Evolutionary conservation across 495 filamentous ascomycete genomes (phyloP).

Genomic region (Bathelium albidoporum): DNA sequence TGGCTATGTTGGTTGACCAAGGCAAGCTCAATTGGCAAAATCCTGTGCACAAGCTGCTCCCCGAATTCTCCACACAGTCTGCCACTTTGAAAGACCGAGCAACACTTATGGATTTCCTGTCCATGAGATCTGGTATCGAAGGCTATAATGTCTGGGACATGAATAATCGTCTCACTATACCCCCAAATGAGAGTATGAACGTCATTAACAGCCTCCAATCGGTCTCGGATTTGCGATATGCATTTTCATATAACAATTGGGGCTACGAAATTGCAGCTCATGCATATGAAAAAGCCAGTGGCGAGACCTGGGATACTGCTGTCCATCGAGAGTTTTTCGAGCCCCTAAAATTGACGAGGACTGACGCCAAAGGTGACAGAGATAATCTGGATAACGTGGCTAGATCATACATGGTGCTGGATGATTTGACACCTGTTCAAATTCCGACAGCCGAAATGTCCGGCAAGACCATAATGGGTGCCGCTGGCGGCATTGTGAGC

Average conservation of each 20-base stretch:
- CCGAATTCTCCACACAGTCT: too few species aligned
- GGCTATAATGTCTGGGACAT: not conserved
- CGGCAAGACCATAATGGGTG: not conserved
- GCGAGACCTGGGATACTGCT: not conserved
- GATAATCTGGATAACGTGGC: not conserved
- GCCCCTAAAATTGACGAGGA: not conserved
- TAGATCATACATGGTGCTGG: not conserved
- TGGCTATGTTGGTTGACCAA: too few species aligned
- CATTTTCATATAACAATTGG: not conserved
- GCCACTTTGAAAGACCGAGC: not conserved
- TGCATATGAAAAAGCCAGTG: not conserved
- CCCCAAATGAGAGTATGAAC: not conserved
- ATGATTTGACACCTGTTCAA: not conserved
- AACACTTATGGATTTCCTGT: not conserved
- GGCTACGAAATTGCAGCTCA: not conserved
- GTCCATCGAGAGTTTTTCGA: not conserved
- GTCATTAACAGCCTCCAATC: not conserved
- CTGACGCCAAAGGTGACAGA: not conserved
- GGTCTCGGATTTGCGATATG: not conserved
- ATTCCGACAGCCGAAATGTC: not conserved
- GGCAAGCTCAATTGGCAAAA: too few species aligned
- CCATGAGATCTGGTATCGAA: not conserved
- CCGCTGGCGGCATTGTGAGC: not conserved
- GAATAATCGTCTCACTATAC: not conserved
- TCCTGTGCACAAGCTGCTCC: too few species aligned